A percentile compares a stretch with the other conserved stretches of the same genome.
phyloP scores from a whole-genome alignment of 495 filamentous ascomycete genomes.

The Patellaria atrata region DNA sequence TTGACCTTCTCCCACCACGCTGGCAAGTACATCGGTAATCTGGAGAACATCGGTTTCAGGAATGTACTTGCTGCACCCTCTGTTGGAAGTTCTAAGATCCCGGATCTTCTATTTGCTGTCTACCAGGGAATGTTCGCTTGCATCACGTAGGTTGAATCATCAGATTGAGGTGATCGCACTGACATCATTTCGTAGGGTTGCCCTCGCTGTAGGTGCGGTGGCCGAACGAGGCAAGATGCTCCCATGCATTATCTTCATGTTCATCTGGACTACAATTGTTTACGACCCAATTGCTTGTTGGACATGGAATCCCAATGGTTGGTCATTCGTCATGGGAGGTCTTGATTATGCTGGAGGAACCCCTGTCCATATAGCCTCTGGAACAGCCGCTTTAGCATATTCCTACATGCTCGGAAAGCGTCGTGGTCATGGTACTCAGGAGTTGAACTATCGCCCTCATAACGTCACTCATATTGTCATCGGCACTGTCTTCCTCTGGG shows the following conservation, averaged over 20 bases:
- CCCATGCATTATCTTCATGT: constrained; percentile 89
- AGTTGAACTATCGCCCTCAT: constrained; percentile 92
- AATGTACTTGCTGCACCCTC: constrained; percentile 70
- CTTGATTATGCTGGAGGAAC: constrained; percentile 95
- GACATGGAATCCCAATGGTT: constrained; percentile 88
- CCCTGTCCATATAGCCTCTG: constrained; percentile 89
- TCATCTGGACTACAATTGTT: constrained; percentile 87
- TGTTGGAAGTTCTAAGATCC: constrained; percentile 64
- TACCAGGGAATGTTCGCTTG: constrained; percentile 98
- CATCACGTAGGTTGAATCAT: constrained; percentile 58
- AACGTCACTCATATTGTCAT: constrained; percentile 96
- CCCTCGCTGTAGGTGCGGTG: constrained; percentile 80
- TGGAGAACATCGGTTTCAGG: constrained; percentile 74
- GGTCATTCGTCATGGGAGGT: constrained; percentile 71
- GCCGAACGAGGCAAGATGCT: constrained; percentile 93
- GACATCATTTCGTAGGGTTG: constrained; percentile 41
- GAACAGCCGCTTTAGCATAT: constrained; percentile 77
- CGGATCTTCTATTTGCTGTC: constrained; percentile 81
- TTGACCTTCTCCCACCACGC: constrained; percentile 81
- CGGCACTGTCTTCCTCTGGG: constrained; percentile 96
- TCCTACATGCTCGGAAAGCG: constrained; percentile 73
- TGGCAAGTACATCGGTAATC: constrained; percentile 68
- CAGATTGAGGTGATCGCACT: not conserved
- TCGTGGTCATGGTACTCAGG: constrained; percentile 69
- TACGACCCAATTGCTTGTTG: constrained; percentile 96